Conservation (phyloP, 148 eudicot genomes). For the Rhododendron ovatum region DNA sequence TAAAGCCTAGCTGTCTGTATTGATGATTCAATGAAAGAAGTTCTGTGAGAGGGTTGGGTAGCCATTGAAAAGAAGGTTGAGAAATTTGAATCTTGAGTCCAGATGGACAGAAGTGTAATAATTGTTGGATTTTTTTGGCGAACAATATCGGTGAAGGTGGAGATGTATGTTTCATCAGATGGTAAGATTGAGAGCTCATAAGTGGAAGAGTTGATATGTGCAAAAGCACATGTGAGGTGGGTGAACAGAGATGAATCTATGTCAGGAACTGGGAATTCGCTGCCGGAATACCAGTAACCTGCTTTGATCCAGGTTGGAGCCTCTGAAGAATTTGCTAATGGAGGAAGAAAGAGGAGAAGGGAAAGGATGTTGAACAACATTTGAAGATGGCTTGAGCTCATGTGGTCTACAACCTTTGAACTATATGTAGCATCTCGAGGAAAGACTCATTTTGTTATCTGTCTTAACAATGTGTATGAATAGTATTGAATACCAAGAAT, state of each 20-base stretch:
- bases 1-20: too few species aligned
- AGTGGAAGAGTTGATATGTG: slow-evolving; percentile 19
- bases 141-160: slow-evolving; percentile 22
- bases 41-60: slow-evolving; percentile 14
- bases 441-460: too few species aligned
- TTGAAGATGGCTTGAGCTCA: background rate
- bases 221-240: slow-evolving; percentile 24
- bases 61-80: slow-evolving; percentile 11
- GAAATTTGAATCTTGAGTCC: slow-evolving; percentile 10
- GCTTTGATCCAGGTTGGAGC: slow-evolving; percentile 17
- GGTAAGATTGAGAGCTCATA: slow-evolving; percentile 12
- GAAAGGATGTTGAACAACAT: background rate
- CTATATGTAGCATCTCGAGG: too few species aligned
- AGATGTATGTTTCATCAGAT: slow-evolving; percentile 17
- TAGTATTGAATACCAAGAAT: too few species aligned
- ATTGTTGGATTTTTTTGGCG: slow-evolving; percentile 19
- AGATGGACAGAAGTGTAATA: slow-evolving; percentile 20
- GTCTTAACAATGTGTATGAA: too few species aligned
- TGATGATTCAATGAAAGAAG: too few species aligned
- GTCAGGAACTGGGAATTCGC: slow-evolving; percentile 20
- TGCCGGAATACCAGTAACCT: slow-evolving; percentile 25
- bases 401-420: background rate
- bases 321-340: background rate
- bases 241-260: slow-evolving; percentile 30
- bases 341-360: background rate